Evolutionary conservation across 441 rosid genomes (phyloP), one percentile per base, ranked within the genome.

Genomic region (Gossypium schwendimanii): DNA sequence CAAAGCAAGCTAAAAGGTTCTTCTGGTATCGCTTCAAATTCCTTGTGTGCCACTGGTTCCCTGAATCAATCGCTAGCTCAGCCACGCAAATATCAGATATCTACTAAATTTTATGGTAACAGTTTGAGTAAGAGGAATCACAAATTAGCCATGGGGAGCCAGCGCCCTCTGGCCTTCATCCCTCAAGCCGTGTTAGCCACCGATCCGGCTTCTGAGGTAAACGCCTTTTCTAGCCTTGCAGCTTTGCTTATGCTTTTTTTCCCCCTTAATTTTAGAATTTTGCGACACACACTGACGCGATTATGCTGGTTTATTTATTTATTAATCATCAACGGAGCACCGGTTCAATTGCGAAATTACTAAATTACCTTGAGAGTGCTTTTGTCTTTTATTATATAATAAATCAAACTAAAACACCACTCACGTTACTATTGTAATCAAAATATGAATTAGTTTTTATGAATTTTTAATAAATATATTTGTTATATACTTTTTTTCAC

Each of bases 181-280:
- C 85, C 97, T 18, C 83, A 81, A 49, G 91, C 99, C 62, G 88
- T 89, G 8, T 84, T 95, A 72, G 84, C 95, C 10, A 79, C 84
- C 85, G 93, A 88, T 85, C 86, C 92, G 2, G 72, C 94, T 73
- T 84, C 93, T 52, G 85, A 89, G 96, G 98, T 92, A 69, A 63
- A 50, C 23, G 9, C 41, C 15, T n/a, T 9, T 67, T 49, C 50
- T 39, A 63, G 23, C 24, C 45, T 26, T 49, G 68, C 45, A 39
- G 31, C 28, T 60, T 63, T 39, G 15, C 44, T 26, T 26, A 50
- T 50, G 59, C 39, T 45, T 45, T 31, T 24, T 20, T 10, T 0
- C 3, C 2, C 44, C 55, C 11, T 54, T 45, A 59, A 77, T 67
- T 59, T 55, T 80, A 15, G 54, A 70, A 44, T 23, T 23, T 10